phyloP scores from a whole-genome alignment of 495 filamentous ascomycete genomes.

The Pseudevernia furfuracea region DNA sequence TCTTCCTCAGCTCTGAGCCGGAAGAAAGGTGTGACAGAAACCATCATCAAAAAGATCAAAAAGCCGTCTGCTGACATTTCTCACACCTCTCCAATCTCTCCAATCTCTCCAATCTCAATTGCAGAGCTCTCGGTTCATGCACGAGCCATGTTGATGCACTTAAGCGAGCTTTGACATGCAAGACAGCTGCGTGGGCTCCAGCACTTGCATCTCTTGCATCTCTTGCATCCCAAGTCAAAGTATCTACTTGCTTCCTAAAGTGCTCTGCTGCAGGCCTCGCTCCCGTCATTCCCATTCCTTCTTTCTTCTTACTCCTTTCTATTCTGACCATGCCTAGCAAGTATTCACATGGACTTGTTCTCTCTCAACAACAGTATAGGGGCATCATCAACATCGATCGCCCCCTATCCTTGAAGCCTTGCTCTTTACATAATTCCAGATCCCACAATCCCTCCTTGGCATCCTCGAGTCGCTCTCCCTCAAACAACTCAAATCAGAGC shows the following conservation, averaged over 20 bases:
- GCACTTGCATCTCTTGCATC: background rate
- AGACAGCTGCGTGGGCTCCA: background rate
- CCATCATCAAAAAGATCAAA: no score
- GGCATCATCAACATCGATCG: conserved; percentile 18
- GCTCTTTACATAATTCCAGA: background rate
- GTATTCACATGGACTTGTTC: conserved; percentile 25
- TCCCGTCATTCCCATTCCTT: background rate
- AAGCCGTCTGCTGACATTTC: no score
- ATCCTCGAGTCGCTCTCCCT: background rate
- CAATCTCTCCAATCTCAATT: no score
- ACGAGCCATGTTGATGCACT: background rate
- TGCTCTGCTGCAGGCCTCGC: background rate
- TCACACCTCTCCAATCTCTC: no score
- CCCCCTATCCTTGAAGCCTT: background rate
- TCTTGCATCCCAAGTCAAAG: background rate
- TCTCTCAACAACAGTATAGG: conserved; percentile 22
- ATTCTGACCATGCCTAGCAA: conserved; percentile 23
- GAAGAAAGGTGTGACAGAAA: background rate
- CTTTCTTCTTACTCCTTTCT: background rate
- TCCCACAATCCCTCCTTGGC: background rate
- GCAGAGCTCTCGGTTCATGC: background rate
- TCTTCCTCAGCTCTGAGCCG: background rate
- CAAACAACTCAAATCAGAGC: background rate
- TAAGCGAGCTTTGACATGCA: background rate
- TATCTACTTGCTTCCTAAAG: background rate